Base-by-base conservation (phyloP, 371 early-diverging fungal species). In the Zopfochytrium polystomum region DNA sequence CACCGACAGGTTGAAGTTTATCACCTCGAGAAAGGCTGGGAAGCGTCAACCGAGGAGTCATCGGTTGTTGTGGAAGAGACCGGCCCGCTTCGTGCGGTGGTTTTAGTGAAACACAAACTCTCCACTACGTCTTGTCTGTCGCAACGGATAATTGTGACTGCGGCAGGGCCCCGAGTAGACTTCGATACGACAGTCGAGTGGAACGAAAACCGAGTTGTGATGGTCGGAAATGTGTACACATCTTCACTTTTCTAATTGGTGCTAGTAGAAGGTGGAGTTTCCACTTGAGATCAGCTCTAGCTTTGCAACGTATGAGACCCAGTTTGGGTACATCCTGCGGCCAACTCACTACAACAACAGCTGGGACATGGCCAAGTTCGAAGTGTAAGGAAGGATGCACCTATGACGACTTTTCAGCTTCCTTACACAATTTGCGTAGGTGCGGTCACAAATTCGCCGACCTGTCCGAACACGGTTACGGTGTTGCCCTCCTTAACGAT, bases 271-370 rank as follows among this genome's bases (percentile, higher is more conserved):
- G 85, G 92, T 90, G 11, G 92, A 93, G 67, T 96, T 96, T 65
- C 82, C 85, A 2, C 85, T 92, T 81, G 88, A 93, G 62, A 84
- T 98, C 43, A 52, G 70, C 27, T 81, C 85, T 33, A 95, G 95
- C 67, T 67, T 76, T 62, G 93, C 96, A 11, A 95, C 95, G 0
- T 98, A 94, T 65, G 96, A 98, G 63, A 92, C 93, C 3, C 93
- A 92, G 72, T 95, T 90, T 75, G 97, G 98, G 13, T 85, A 83
- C 27, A 78, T 96, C 13, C 86, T 88, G 71, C 80, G 98, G 32
- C 93, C 97, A 0, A 96, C 92, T 0, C 95, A 95, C 49, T 92
- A 84, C 79, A 98, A 96, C 74, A 93, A 90, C 1, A 85, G 87
- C 18, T 88, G 90, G 80, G 70, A 61, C n/a, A n/a, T n/a, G n/a